Base-by-base conservation (phyloP, 768 basidiomycete genomes). In the Royoungia palumana region DNA sequence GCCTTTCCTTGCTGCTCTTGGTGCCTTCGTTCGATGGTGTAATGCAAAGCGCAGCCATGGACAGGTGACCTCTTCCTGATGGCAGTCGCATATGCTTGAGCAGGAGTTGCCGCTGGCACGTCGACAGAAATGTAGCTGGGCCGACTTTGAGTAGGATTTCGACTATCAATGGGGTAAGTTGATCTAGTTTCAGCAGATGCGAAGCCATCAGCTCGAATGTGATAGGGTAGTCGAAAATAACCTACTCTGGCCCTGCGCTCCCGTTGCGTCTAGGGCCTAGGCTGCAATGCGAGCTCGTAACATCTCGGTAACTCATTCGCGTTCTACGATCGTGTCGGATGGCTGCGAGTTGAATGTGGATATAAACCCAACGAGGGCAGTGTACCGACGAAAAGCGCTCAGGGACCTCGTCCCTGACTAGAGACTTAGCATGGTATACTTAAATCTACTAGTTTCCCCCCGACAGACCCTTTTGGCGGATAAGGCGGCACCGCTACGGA, bases 81-180 rank as follows among this genome's bases (percentile, higher is more conserved):
- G 17, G 56, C 44, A 17, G 24, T 52, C 16, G 47, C 63, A 46
- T 58, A 58, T 1, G 54, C 58, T 45, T 65, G 60, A 22, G 58
- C 58, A 34, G 54, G 57, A 16, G 60, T 65, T 17, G 54, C 44
- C 16, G 60, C 63, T 17, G 54, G 42, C 16, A 22, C 44, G 7
- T 42, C 34, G 25, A 24, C 25, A 19, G 21, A 32, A 24, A 10
- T 25, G 21, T 25, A 3, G 21, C 5, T 16, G 38, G 39, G 24
- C 2, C 27, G 43, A 40, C 34, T 45, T 27, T 46, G 12, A 19
- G n/a, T 42, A 1, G 37, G 3, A 38, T 35, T 41, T 41, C 21
- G 34, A 44, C 27, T 39, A n/a, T 41, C 35, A 11, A 30, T 36
- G 14, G 48, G 50, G 30, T 17, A 35, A 35, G 46, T 19, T 10